Evolutionary conservation across 192 early-diverging fungal genomes (phyloP), one percentile per base, ranked within the genome.

Genomic region (Phycomyces nitens): DNA sequence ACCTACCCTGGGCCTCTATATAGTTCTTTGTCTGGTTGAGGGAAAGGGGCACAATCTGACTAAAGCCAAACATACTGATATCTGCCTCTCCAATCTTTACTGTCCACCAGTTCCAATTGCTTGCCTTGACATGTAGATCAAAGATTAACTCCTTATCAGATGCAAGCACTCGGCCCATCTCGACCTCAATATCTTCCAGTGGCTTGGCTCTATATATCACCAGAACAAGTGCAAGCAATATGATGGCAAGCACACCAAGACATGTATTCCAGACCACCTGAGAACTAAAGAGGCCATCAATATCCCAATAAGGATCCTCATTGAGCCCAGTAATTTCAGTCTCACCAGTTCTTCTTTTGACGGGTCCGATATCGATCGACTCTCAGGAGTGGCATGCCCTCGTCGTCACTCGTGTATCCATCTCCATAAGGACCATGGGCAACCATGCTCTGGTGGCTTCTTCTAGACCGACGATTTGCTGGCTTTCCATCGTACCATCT

Each of bases 71-170:
- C 2, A 88, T 77, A 21, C 77, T 77, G 15, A 88, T 77, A 59
- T 86, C 80, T n/a, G 82, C 74, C 50, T 78, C 69, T 27, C 80
- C 70, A 8, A 88, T 68, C 39, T 79, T 69, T 10, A 88, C 74
- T 41, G 80, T 78, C 74, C 81, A 82, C 29, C 81, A 74, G 50
- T 84, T 85, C 8, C 70, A 77, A 60, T 88, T 88, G 18, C 73
- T 72, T 1, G 80, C 76, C 43, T 76, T 69, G 3, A 88, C 66
- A 61, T 82, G 80, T 47, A 88, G 61, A 51, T 86, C 82, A 54
- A 88, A 88, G 15, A 88, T 77, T 16, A 88, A 71, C 66, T 86
- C 85, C 57, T 85, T 86, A 29, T 88, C 84, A 7, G 86, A 77
- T 16, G 86, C 83, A 49, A 88, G 65, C 5, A 88, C 81, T 49